Evolutionary conservation across 1,139 yeast species (phyloP).

Genomic region (Taiozyma sp.): DNA sequence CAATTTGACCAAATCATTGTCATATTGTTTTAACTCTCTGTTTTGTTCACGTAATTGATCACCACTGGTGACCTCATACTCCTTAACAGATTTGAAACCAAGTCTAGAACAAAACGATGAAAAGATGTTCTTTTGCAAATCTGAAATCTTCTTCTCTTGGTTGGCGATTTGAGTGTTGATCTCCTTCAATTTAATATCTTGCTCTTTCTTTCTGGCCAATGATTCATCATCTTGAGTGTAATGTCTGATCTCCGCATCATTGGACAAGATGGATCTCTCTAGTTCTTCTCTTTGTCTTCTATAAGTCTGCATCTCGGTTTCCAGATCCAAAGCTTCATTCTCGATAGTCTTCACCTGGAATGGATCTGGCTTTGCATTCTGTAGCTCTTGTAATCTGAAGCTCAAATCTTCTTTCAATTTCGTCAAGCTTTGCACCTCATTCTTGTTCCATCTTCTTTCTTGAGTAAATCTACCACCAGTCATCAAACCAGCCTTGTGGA

Average conservation of each 20-base stretch:
- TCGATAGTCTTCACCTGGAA: constrained; percentile 58
- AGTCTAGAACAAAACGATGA: constrained; percentile 48
- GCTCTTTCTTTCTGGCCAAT: constrained; percentile 27
- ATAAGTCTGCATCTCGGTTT: constrained; percentile 45
- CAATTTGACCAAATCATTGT: constrained; percentile 57
- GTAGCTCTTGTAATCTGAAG: constrained; percentile 47
- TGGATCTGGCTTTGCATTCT: constrained; percentile 48
- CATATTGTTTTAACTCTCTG: constrained; percentile 58
- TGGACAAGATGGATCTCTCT: constrained; percentile 50
- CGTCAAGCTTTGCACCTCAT: constrained; percentile 55
- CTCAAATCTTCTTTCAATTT: constrained; percentile 58
- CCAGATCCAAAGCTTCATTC: constrained; percentile 45
- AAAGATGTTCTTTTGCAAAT: constrained; percentile 44
- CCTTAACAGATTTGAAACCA: constrained; percentile 51
- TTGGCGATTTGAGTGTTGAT: constrained; percentile 21
- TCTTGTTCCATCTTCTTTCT: constrained; percentile 66
- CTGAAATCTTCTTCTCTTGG: constrained; percentile 31
- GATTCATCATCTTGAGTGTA: constrained; percentile 35
- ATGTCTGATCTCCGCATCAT: constrained; percentile 50
- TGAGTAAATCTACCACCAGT: constrained; percentile 70
- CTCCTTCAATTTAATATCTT: constrained; percentile 21
- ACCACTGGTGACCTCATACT: constrained; percentile 69
- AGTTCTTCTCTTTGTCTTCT: constrained; percentile 47
- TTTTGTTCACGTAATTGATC: constrained; percentile 53
- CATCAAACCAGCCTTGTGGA: constrained; percentile 85